Percentiles rank a stretch among this genome's conserved stretches.
Evolutionary conservation across 2,329 filamentous ascomycete genomes (phyloP).

Genomic region (Cladosporium sphaerospermum): DNA sequence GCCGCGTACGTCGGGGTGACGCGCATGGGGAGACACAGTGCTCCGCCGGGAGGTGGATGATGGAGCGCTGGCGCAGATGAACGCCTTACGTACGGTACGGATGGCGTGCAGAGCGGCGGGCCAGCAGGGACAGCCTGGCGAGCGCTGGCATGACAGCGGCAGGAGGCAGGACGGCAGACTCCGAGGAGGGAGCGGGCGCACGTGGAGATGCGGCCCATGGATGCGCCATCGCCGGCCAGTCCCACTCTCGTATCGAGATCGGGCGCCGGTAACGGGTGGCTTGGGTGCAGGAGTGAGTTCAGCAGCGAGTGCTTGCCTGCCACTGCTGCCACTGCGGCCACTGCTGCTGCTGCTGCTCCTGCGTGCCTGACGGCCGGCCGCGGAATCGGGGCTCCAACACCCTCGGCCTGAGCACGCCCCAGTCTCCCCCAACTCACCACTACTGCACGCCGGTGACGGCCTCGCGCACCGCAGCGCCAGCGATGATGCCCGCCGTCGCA

Average conservation of each 20-base stretch:
- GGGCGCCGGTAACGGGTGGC: not conserved
- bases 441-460: not conserved
- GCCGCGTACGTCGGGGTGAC: too few species aligned
- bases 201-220: constrained; percentile 8
- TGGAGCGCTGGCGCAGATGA: not conserved
- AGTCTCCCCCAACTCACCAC: too few species aligned
- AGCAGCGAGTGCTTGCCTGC: too few species aligned
- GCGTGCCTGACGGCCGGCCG: too few species aligned
- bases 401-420: too few species aligned
- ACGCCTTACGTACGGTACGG: not conserved
- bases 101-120: not conserved
- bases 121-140: not conserved
- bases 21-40: not conserved
- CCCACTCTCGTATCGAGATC: constrained; percentile 1
- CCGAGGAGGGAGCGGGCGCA: not conserved
- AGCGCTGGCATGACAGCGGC: constrained; percentile 7
- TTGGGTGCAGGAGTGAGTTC: not conserved
- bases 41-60: not conserved
- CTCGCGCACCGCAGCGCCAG: not conserved
- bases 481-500: not conserved
- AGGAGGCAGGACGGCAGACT: constrained; percentile 1
- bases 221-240: not conserved
- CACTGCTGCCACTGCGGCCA: too few species aligned
- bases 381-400: too few species aligned
- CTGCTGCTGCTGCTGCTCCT: too few species aligned